These are phyloP conservation scores for Candida buenavistaensis DNA, from an alignment of 1,139 yeast genomes.

Conservation along the genomic window DNA sequence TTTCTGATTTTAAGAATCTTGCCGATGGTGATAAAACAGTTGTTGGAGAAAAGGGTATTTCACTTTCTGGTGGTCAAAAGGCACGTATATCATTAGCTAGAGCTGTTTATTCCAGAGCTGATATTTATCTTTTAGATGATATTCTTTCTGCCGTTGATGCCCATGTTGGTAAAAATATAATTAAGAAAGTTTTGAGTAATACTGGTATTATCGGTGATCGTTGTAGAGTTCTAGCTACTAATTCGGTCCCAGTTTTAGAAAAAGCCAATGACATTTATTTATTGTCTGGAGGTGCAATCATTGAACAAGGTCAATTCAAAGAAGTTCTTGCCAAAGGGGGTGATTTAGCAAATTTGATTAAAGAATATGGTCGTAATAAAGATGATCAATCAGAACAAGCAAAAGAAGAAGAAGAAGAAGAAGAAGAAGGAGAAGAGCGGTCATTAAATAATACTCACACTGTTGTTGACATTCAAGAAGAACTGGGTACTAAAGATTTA, in stretches of 20 bases:
- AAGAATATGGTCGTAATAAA: conserved; percentile 26
- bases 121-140: conserved; percentile 35
- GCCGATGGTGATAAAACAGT: conserved; percentile 40
- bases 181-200: conserved; percentile 26
- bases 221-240: conserved; percentile 36
- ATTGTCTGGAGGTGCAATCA: conserved; percentile 24
- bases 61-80: conserved; percentile 43
- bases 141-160: conserved; percentile 38
- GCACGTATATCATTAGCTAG: conserved; percentile 39
- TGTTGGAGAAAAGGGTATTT: conserved; percentile 44
- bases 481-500: conserved; percentile 19
- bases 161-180: conserved; percentile 35
- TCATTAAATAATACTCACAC: conserved; percentile 8
- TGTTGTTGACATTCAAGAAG: conserved; percentile 1
- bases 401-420: conserved; percentile 29
- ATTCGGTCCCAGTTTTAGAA: conserved; percentile 30
- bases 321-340: conserved; percentile 31
- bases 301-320: conserved; percentile 33
- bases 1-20: conserved; percentile 30
- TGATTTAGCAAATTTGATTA: conserved; percentile 25
- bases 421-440: conserved; percentile 37
- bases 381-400: conserved; percentile 21
- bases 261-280: conserved; percentile 28
- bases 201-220: conserved; percentile 28
- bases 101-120: conserved; percentile 41